Evolutionary conservation across 2,329 filamentous ascomycete species (phyloP), one percentile per base, ranked within the genome.

Genomic region (Botryosphaeria agaves): DNA sequence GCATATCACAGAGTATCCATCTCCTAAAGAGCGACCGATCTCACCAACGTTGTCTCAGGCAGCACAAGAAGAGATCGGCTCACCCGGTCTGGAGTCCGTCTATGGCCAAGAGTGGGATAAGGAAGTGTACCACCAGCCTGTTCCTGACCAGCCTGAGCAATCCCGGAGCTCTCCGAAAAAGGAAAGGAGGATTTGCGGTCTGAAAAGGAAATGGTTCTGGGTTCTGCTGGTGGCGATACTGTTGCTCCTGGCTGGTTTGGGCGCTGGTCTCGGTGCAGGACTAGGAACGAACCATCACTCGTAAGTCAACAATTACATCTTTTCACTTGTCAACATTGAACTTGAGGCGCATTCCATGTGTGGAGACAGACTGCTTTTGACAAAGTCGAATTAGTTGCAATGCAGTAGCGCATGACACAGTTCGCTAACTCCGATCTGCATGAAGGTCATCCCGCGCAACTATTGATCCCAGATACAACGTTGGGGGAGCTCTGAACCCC

Each of bases 401-500:
- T 7, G 19, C 19, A 7, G 19, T 11, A 7, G 19, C 19, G 7
- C 11, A 7, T 7, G 11, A 7, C 19, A 21, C 19, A 21, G 19
- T 21, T 21, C 19, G 7, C 19, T 11, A 7, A 21, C 7, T 21
- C 19, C 19, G 19, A 21, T 7, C 19, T 16, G 4, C 8, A 19
- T 8, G 17, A 7, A 14, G 11, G 14, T 32, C 11, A 5, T 15
- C 19, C 7, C 7, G 7, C 11, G 23, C 38, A 0, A 31, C 35
- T 5, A 34, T 26, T 0, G 33, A 37, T 9, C 28, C 35, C 6
- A 30, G 42, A 7, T 47, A 47, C 30, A 29, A 38, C 18, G 52
- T 60, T 15, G 56, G 56, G 11, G 56, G 56, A 9, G 41, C 51
- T 3, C 46, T 60, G 5, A 44, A 52, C 28, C 41, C 51, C 1